Conservation (phyloP, 164 flowering plant species). For the Hamamelis virginiana region DNA sequence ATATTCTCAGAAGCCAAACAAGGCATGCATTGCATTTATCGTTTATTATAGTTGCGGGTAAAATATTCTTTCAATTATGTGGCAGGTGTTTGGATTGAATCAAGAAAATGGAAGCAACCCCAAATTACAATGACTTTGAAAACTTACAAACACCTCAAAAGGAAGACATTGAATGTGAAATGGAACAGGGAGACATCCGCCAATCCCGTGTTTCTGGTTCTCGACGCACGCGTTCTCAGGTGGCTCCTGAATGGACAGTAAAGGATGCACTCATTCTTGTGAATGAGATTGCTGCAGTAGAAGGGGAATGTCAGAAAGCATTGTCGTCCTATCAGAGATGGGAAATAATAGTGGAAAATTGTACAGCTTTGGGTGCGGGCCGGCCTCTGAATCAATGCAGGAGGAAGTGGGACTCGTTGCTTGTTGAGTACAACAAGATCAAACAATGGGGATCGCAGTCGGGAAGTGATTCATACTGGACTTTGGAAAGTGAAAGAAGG, state of each 20-base stretch:
- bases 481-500: slow-evolving; percentile 35
- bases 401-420: slow-evolving; percentile 58
- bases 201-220: slow-evolving; percentile 12
- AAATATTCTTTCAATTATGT: not conserved
- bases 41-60: not conserved
- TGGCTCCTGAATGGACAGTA: slow-evolving; percentile 47
- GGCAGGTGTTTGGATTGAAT: not conserved
- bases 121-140: not conserved
- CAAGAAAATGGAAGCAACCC: slow-evolving; percentile 1
- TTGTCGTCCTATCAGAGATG: slow-evolving; percentile 62
- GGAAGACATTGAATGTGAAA: not conserved
- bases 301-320: slow-evolving; percentile 39
- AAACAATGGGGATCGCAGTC: slow-evolving; percentile 40
- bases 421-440: slow-evolving; percentile 41
- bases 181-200: not conserved
- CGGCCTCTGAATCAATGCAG: slow-evolving; percentile 51
- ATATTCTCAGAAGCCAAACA: slow-evolving; percentile 2
- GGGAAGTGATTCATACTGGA: slow-evolving; percentile 37
- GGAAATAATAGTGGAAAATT: slow-evolving; percentile 55
- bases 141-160: not conserved
- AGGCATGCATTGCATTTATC: not conserved
- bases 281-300: slow-evolving; percentile 50
- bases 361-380: slow-evolving; percentile 39
- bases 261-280: slow-evolving; percentile 47
- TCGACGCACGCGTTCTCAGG: slow-evolving; percentile 56